Percentiles rank a stretch among this genome's conserved stretches.
Evolutionary conservation across 164 flowering plant species (phyloP).

Genomic region (Vitis rupestris): DNA sequence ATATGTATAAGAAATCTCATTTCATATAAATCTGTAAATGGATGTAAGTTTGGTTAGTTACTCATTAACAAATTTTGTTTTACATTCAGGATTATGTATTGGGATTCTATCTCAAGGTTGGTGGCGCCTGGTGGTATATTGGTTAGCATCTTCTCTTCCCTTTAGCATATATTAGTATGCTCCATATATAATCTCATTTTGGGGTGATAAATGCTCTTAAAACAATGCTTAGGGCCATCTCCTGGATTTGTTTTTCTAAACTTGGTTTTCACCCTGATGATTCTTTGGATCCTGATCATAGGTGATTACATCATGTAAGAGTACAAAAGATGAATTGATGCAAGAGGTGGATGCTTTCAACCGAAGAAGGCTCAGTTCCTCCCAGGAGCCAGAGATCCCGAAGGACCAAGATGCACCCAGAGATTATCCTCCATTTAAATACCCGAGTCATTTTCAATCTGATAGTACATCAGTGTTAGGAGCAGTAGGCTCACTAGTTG

Average conservation of each 20-base stretch:
- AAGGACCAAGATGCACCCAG: constrained; percentile 25
- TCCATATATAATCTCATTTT: no score
- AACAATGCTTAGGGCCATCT: no score
- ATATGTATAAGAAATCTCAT: no score
- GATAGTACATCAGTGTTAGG: constrained; percentile 67
- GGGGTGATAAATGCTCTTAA: no score
- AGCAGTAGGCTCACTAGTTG: constrained; percentile 61
- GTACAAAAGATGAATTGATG: constrained; percentile 63
- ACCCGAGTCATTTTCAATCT: constrained; percentile 48
- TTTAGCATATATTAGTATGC: no score
- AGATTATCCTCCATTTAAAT: constrained; percentile 32
- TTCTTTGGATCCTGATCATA: constrained; percentile 5
- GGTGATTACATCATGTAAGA: constrained; percentile 68
- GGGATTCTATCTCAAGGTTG: constrained; percentile 57
- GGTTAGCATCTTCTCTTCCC: constrained; percentile 26
- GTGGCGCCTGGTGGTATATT: constrained; percentile 62
- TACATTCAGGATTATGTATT: constrained; percentile 56
- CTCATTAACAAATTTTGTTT: no score
- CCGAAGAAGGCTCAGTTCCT: constrained; percentile 31
- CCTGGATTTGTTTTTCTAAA: no score
- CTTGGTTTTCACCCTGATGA: background rate
- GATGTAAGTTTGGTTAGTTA: no score
- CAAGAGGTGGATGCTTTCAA: constrained; percentile 56
- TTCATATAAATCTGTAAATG: background rate
- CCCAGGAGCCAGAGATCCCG: constrained; percentile 23